Percentiles rank a stretch among this genome's conserved stretches.
Evolutionary conservation across 257 asterid genomes (phyloP).

Genomic region (Salvia rosmarinus): DNA sequence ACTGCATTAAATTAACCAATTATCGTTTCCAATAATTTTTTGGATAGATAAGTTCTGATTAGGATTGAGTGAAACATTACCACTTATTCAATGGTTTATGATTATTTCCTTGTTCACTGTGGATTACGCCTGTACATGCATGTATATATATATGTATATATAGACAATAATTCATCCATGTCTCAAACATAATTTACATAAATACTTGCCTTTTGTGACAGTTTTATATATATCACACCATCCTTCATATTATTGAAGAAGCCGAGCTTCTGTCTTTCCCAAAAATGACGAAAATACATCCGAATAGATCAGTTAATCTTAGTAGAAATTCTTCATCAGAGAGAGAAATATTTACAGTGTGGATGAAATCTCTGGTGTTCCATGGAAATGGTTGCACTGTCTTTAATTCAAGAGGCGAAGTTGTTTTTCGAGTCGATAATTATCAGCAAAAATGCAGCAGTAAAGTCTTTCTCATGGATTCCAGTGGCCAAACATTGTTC

Average conservation of each 20-base stretch:
- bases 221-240: neutral
- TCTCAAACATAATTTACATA: neutral
- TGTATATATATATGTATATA: neutral
- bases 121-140: neutral
- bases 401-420: slow-evolving; percentile 62
- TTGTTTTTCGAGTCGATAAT: slow-evolving; percentile 74
- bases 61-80: slow-evolving; percentile 13
- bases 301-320: slow-evolving; percentile 33
- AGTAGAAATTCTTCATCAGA: slow-evolving; percentile 33
- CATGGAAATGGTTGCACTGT: slow-evolving; percentile 85
- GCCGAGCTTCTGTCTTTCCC: neutral
- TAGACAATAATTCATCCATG: neutral
- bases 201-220: neutral
- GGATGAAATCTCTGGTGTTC: slow-evolving; percentile 88
- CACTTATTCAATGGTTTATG: slow-evolving; percentile 22
- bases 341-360: slow-evolving; percentile 62
- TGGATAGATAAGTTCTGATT: slow-evolving; percentile 5
- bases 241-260: neutral
- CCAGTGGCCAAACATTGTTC: slow-evolving; percentile 61
- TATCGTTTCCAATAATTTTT: neutral
- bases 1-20: slow-evolving; percentile 24
- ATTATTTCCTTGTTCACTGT: slow-evolving; percentile 7
- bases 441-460: slow-evolving; percentile 60
- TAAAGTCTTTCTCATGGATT: slow-evolving; percentile 73
- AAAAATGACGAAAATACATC: slow-evolving; percentile 69